Evolutionary conservation across 495 filamentous ascomycete species (phyloP).

Genomic region (Chlorociboria aeruginascens): DNA sequence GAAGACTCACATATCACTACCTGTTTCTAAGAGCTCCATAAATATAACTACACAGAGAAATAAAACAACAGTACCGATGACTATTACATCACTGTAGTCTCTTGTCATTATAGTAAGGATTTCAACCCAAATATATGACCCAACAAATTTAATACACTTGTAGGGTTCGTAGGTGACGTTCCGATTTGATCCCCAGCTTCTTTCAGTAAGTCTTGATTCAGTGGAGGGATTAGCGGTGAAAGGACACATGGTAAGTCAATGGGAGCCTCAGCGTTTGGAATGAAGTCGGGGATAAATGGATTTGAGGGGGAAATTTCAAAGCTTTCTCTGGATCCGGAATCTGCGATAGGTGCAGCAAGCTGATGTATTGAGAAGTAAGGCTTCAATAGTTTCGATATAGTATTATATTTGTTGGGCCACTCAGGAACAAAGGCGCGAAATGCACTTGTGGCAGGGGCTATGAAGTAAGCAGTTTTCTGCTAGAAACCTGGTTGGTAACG

Average conservation of each 20-base stretch:
- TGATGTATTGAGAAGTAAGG: conserved; percentile 11
- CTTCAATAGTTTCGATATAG: conserved; percentile 20
- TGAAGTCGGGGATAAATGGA: conserved; percentile 7
- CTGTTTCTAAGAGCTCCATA: conserved; percentile 24
- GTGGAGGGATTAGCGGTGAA: conserved; percentile 4
- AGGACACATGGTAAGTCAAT: conserved; percentile 15
- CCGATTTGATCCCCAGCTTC: neutral
- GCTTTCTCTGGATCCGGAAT: neutral
- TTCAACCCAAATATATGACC: neutral
- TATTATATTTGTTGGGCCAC: conserved; percentile 23
- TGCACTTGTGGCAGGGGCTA: conserved; percentile 16
- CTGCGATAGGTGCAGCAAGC: neutral
- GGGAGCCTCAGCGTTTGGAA: conserved; percentile 9
- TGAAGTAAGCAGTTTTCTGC: conserved; percentile 1
- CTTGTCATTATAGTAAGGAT: conserved; percentile 6
- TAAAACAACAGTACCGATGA: conserved; percentile 22
- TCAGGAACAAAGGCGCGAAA: conserved; percentile 20
- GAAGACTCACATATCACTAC: conserved; percentile 23
- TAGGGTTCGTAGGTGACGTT: conserved; percentile 9
- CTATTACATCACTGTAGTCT: conserved; percentile 30
- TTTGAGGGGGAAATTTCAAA: conserved; percentile 20
- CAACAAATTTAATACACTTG: neutral
- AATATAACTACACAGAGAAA: conserved; percentile 25
- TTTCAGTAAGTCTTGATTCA: neutral
- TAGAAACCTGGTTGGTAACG: conserved; percentile 3